Conservation (phyloP, 176 grass and related monocot genomes). For the Musa acuminata region DNA sequence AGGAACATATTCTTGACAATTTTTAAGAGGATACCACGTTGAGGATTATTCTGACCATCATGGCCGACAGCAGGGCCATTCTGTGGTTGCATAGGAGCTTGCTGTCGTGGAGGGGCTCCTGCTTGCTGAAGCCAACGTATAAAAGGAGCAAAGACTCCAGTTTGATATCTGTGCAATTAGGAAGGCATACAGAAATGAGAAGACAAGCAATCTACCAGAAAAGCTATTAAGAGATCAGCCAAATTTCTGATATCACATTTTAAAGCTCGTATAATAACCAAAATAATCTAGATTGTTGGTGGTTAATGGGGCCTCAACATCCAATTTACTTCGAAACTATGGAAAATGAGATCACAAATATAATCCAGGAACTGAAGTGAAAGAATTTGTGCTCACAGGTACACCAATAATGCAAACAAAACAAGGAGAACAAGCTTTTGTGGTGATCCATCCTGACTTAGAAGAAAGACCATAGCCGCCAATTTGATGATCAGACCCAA, state of each 20-base stretch:
- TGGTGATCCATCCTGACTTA: slow-evolving; percentile 91
- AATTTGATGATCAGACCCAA: slow-evolving; percentile 78
- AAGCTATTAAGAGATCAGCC: not conserved
- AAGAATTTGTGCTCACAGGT: slow-evolving; percentile 50
- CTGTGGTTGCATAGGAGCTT: slow-evolving; percentile 36
- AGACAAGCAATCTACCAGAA: not conserved
- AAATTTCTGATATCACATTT: too few species aligned
- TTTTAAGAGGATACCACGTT: slow-evolving; percentile 26
- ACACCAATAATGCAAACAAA: slow-evolving; percentile 65
- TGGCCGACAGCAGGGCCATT: slow-evolving; percentile 36
- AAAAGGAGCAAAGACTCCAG: slow-evolving; percentile 70
- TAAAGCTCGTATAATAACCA: not conserved
- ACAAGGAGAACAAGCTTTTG: slow-evolving; percentile 79
- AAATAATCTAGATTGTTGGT: not conserved
- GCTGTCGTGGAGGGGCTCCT: slow-evolving; percentile 55
- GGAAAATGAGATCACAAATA: not conserved
- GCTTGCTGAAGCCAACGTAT: slow-evolving; percentile 68
- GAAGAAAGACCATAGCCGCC: slow-evolving; percentile 76
- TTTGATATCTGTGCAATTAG: slow-evolving; percentile 63
- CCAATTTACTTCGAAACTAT: not conserved
- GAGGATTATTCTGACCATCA: slow-evolving; percentile 45
- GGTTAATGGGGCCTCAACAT: not conserved
- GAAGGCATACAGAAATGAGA: not conserved
- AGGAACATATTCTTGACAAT: too few species aligned
- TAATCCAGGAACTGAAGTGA: not conserved